Conservation (phyloP, 352 stramenopile species). For the Globisporangium apiculatum region DNA sequence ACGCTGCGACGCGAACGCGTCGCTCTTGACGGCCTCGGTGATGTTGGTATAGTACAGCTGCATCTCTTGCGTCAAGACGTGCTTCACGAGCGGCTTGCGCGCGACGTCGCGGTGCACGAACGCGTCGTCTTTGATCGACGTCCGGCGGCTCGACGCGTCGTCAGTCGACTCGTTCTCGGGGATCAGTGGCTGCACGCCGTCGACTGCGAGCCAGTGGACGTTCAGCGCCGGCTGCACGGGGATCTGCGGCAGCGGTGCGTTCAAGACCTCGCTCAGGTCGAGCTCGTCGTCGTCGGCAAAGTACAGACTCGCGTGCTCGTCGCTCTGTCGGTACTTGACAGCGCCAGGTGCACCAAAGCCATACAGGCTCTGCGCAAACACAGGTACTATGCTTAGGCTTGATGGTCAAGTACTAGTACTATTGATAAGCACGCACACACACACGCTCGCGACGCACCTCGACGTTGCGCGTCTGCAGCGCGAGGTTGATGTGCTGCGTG, state of each 20-base stretch:
- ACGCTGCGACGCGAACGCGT: constrained; percentile 64
- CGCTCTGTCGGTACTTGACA: constrained; percentile 51
- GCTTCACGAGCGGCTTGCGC: constrained; percentile 76
- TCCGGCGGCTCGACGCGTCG: constrained; percentile 57
- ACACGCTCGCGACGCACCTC: constrained; percentile 26
- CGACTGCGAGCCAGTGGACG: constrained; percentile 79
- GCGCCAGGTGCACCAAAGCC: constrained; percentile 52
- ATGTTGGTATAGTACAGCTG: constrained; percentile 88
- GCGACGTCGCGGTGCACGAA: constrained; percentile 60
- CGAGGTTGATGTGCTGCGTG: constrained; percentile 70
- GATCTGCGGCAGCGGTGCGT: constrained; percentile 64
- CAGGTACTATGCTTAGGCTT: constrained; percentile 1
- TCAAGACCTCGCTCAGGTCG: constrained; percentile 59
- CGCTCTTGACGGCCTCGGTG: constrained; percentile 72
- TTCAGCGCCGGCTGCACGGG: constrained; percentile 66
- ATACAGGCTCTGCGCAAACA: constrained; percentile 44
- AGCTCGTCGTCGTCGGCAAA: constrained; percentile 74
- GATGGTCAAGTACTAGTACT: background rate
- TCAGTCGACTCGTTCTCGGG: constrained; percentile 79
- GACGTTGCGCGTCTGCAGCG: constrained; percentile 60
- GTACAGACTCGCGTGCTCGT: constrained; percentile 52
- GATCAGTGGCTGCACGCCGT: constrained; percentile 76
- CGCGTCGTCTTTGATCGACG: constrained; percentile 70
- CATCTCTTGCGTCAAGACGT: constrained; percentile 87
- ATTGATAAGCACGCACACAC: background rate